A percentile compares a stretch with the other conserved stretches of the same genome.
These are phyloP conservation scores for Cercospora sp. DNA, from an alignment of 2,329 filamentous ascomycete species.

Conservation along the genomic window DNA sequence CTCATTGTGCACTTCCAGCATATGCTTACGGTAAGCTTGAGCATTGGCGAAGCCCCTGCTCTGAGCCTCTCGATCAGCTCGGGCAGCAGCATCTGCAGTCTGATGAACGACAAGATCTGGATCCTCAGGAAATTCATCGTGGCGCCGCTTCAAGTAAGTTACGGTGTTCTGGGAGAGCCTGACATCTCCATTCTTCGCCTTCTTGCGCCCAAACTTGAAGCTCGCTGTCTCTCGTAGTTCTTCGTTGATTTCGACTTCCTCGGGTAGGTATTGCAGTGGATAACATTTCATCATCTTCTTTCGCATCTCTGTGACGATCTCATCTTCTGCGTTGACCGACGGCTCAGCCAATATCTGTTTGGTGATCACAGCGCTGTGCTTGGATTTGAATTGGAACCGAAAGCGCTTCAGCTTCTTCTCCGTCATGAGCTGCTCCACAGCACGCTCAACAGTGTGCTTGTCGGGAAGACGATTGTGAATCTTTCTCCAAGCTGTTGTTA, in stretches of 20 bases:
- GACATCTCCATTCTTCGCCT: conserved; percentile 7
- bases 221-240: conserved; percentile 21
- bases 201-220: conserved; percentile 12
- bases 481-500: conserved; percentile 55
- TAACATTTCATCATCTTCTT: conserved; percentile 51
- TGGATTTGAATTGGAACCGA: conserved; percentile 53
- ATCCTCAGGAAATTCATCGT: conserved; percentile 10
- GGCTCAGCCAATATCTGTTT: conserved; percentile 53
- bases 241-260: conserved; percentile 43
- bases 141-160: conserved; percentile 1
- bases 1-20: conserved; percentile 10
- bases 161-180: background rate
- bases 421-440: conserved; percentile 53
- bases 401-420: conserved; percentile 54
- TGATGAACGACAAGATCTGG: conserved; percentile 15
- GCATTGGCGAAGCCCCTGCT: conserved; percentile 16
- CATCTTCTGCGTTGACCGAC: conserved; percentile 47
- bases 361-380: conserved; percentile 50
- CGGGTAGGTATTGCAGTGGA: conserved; percentile 48
- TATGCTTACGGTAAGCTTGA: conserved; percentile 14
- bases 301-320: conserved; percentile 51
- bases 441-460: conserved; percentile 52
- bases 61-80: conserved; percentile 15
- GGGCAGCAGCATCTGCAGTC: conserved; percentile 15
- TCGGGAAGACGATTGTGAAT: conserved; percentile 50